phyloP scores from a whole-genome alignment of 1,139 yeast species.

The Geotrichum klebahnii region DNA sequence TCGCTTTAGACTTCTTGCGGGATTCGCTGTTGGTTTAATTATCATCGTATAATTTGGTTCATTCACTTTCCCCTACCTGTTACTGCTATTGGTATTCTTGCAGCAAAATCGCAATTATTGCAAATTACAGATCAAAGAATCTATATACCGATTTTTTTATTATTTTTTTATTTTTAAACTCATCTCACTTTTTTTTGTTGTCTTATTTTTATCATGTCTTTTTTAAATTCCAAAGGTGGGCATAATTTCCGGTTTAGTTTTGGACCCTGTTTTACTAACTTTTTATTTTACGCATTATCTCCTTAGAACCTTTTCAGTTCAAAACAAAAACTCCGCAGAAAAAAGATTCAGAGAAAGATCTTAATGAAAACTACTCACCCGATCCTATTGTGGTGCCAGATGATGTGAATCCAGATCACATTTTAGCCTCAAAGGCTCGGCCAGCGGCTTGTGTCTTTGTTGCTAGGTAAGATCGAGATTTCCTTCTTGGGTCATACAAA shows the following conservation, averaged over 20 bases:
- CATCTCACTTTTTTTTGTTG: not conserved
- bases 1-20: slow-evolving; percentile 12
- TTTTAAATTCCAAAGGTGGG: slow-evolving; percentile 20
- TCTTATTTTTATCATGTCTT: slow-evolving; percentile 16
- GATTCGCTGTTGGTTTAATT: too few relatives aligned
- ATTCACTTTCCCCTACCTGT: not conserved
- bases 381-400: not conserved
- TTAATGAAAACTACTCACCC: not conserved
- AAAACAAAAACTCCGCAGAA: slow-evolving; percentile 12
- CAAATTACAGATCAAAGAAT: too few relatives aligned
- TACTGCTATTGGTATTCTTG: too few relatives aligned
- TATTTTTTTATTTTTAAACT: not conserved
- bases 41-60: too few relatives aligned
- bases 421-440: slow-evolving; percentile 12
- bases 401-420: not conserved
- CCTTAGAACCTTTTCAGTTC: slow-evolving; percentile 16
- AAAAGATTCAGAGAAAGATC: not conserved
- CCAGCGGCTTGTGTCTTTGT: slow-evolving; percentile 90
- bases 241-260: not conserved
- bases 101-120: too few relatives aligned
- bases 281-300: not conserved
- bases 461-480: slow-evolving; percentile 44
- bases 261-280: slow-evolving; percentile 11
- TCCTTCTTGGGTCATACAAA: not conserved
- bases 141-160: not conserved